Conservation (phyloP, 805 yeast species). For the Vanderwaltozyma yarrowii region DNA sequence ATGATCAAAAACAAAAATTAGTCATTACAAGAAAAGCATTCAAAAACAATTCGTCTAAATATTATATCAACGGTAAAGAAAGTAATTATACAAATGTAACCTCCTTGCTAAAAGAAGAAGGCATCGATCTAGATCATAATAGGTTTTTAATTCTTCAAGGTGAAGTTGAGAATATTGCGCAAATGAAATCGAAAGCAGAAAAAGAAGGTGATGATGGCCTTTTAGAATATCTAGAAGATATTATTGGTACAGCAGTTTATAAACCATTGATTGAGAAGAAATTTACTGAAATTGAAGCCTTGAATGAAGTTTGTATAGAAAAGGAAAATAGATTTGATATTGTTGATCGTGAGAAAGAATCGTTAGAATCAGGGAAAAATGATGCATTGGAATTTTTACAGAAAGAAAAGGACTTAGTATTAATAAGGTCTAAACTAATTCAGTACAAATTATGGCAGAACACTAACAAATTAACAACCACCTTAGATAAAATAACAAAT, state of each 20-base stretch:
- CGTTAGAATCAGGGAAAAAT: conserved; percentile 52
- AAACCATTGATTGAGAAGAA: conserved; percentile 65
- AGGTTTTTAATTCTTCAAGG: conserved; percentile 93
- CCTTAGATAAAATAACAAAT: conserved; percentile 31
- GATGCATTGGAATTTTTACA: conserved; percentile 58
- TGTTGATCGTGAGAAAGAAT: conserved; percentile 64
- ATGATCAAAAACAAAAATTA: conserved; percentile 46
- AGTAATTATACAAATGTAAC: conserved; percentile 78
- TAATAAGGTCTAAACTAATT: conserved; percentile 42
- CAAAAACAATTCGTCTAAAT: conserved; percentile 65
- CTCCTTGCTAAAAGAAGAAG: conserved; percentile 58
- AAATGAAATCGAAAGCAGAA: conserved; percentile 97
- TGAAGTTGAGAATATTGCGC: conserved; percentile 96
- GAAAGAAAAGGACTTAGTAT: conserved; percentile 50
- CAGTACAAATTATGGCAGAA: conserved; percentile 42
- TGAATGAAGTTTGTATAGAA: conserved; percentile 72
- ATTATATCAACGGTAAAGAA: conserved; percentile 58
- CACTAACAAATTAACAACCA: conserved; percentile 31
- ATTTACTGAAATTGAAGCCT: conserved; percentile 49
- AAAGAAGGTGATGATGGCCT: conserved; percentile 86
- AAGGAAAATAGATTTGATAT: conserved; percentile 71
- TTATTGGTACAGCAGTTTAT: conserved; percentile 86
- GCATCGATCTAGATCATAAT: conserved; percentile 91
- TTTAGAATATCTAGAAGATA: conserved; percentile 89
- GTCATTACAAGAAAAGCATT: conserved; percentile 74